Conservation (phyloP, 805 yeast genomes). For the Schwanniomyces occidentalis region DNA sequence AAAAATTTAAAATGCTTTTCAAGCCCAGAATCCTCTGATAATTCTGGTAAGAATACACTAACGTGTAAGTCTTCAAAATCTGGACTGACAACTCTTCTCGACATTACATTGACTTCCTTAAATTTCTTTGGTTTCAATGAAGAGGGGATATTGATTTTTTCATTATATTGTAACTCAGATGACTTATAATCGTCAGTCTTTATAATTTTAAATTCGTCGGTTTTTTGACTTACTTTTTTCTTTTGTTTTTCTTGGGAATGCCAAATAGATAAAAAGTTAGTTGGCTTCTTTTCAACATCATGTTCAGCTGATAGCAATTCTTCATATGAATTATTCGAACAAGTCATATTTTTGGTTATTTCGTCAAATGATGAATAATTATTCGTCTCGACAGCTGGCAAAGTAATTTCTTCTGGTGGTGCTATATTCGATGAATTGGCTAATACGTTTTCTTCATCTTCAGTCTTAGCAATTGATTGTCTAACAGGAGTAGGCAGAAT, state of each 20-base stretch:
- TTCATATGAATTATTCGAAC: conserved; percentile 27
- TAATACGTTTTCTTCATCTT: conserved; percentile 25
- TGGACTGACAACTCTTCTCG: conserved; percentile 45
- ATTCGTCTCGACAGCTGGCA: conserved; percentile 44
- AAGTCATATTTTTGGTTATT: conserved; percentile 26
- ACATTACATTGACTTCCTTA: conserved; percentile 42
- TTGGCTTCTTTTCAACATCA: conserved; percentile 30
- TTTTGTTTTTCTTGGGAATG: conserved; percentile 33
- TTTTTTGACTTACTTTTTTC: conserved; percentile 4
- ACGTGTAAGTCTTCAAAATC: conserved; percentile 42
- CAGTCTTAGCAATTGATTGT: conserved; percentile 1
- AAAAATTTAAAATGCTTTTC: conserved; percentile 43
- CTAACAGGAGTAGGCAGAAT: conserved; percentile 10
- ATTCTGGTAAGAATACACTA: conserved; percentile 46
- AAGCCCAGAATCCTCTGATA: conserved; percentile 50
- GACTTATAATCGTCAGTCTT: conserved; percentile 4
- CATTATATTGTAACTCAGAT: background rate
- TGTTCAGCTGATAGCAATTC: conserved; percentile 44
- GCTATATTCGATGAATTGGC: conserved; percentile 47
- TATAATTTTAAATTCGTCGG: conserved; percentile 8
- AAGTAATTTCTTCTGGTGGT: conserved; percentile 32
- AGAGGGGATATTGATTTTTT: conserved; percentile 9
- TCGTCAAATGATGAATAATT: conserved; percentile 44
- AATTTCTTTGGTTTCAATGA: conserved; percentile 30
- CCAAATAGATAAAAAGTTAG: conserved; percentile 42